Percentiles rank a stretch among this genome's conserved stretches.
phyloP scores from a whole-genome alignment of 805 yeast species.

The Jamesozyma rosinii region DNA sequence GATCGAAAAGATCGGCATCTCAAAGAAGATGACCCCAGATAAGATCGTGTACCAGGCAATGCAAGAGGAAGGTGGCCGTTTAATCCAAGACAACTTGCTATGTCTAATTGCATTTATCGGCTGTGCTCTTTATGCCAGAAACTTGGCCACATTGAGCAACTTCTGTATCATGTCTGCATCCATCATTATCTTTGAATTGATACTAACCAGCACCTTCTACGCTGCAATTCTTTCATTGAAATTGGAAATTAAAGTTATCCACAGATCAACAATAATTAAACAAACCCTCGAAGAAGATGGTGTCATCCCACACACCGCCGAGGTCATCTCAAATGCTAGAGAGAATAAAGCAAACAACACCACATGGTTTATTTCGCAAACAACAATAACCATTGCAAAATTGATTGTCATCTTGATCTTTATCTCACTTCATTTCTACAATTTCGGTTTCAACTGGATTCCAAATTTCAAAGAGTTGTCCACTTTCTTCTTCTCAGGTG shows the following conservation, averaged over 20 bases:
- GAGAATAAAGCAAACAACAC: conserved; percentile 14
- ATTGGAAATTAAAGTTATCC: conserved; percentile 78
- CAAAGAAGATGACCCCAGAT: conserved; percentile 24
- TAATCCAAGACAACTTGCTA: conserved; percentile 63
- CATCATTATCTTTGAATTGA: conserved; percentile 59
- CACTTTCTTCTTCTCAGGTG: background rate
- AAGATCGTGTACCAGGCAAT: conserved; percentile 30
- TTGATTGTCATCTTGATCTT: conserved; percentile 51
- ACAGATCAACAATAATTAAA: conserved; percentile 67
- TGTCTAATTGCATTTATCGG: conserved; percentile 62
- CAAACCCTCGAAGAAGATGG: conserved; percentile 91
- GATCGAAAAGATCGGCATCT: conserved; percentile 28
- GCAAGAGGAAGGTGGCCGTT: conserved; percentile 30
- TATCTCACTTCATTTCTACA: conserved; percentile 55
- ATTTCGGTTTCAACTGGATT: conserved; percentile 59
- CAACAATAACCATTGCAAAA: conserved; percentile 46
- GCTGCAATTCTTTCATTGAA: conserved; percentile 78
- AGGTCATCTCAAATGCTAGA: conserved; percentile 42
- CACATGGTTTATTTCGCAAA: conserved; percentile 29
- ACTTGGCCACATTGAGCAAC: conserved; percentile 64
- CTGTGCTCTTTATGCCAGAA: conserved; percentile 55
- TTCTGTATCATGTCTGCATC: conserved; percentile 70
- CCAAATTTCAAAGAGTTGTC: conserved; percentile 1
- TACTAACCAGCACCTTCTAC: conserved; percentile 71
- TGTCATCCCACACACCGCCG: conserved; percentile 62